Base-by-base conservation (phyloP, 2,329 filamentous ascomycete genomes). In the Penicillium sp. region DNA sequence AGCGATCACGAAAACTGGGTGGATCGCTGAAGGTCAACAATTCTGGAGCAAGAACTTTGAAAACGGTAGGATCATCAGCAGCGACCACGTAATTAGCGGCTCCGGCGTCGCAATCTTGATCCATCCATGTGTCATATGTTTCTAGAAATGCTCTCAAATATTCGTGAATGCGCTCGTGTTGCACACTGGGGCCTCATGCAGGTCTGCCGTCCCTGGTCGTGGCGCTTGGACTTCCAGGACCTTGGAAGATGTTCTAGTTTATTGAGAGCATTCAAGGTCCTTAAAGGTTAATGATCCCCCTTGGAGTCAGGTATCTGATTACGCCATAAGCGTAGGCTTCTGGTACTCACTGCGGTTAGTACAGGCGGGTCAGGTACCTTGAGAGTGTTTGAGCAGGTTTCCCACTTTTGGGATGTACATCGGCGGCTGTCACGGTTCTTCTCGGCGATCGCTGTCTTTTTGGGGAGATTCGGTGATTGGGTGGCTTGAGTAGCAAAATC, bases 381-480 rank as follows among this genome's bases (percentile, higher is more conserved):
- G 70, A 72, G 70, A 39, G 64, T 60, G 56, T 70, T 73, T 73
- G 70, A 70, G 69, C 60, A 66, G 49, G 49, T 70, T 73, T 66
- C 47, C 19, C 11, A 2, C 19, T 33, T 31, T 56, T 63, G 54
- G 56, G 13, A 10, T 46, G 54, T 47, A 51, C 60, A 62, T 63
- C 64, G 46, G 56, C 54, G 53, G 55, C 60, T 64, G 58, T 65
- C 64, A 65, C 59, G 60, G 47, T 55, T 47, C 50, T 19, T 53
- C 43, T 43, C 49, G 54, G 16, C 46, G 31, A 49, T 49, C 46
- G 3, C 27, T 35, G 46, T 49, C 46, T 18, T 35, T 19, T 35
- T 49, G 10, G 27, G 46, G 5, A 31, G 2, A 35, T 49, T 33
- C 10, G 10, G 46, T 19, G 46, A 49, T 35, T 2, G 27, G 35